phyloP scores from a whole-genome alignment of 768 basidiomycete genomes.

The Hortiboletus campestris region DNA sequence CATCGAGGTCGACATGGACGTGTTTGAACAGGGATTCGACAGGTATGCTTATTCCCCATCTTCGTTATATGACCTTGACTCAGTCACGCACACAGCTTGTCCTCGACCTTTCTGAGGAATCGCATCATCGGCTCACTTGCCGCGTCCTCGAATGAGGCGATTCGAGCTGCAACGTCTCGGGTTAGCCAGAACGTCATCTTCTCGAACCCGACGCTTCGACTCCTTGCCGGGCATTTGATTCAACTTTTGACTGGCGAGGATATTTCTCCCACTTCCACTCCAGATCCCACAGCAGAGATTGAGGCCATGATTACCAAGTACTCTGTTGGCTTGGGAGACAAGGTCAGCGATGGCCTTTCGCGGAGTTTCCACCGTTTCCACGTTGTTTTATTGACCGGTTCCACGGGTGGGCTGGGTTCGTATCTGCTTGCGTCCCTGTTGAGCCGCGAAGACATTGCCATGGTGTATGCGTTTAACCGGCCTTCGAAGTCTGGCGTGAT shows the following conservation, averaged over 20 bases:
- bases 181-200: conserved; percentile 43
- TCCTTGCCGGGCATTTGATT: too few relatives aligned
- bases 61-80: too few relatives aligned
- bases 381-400: conserved; percentile 33
- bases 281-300: too few relatives aligned
- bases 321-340: background rate
- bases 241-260: too few relatives aligned
- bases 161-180: conserved; percentile 12
- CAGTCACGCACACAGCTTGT: conserved; percentile 19
- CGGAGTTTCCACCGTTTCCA: conserved; percentile 5
- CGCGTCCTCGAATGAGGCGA: conserved; percentile 4
- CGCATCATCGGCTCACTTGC: conserved; percentile 20
- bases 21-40: conserved; percentile 38
- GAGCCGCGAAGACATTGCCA: conserved; percentile 28
- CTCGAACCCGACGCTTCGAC: conserved; percentile 31
- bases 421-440: conserved; percentile 38
- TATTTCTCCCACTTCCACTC: too few relatives aligned
- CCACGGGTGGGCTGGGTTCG: conserved; percentile 37
- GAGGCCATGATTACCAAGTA: too few relatives aligned
- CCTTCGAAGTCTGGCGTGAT: conserved; percentile 12
- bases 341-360: too few relatives aligned
- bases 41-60: conserved; percentile 18
- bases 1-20: conserved; percentile 10
- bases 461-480: conserved; percentile 32
- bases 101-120: conserved; percentile 29